These are phyloP conservation scores for Camellia granthamiana DNA, from an alignment of 148 eudicot species.

Conservation along the genomic window DNA sequence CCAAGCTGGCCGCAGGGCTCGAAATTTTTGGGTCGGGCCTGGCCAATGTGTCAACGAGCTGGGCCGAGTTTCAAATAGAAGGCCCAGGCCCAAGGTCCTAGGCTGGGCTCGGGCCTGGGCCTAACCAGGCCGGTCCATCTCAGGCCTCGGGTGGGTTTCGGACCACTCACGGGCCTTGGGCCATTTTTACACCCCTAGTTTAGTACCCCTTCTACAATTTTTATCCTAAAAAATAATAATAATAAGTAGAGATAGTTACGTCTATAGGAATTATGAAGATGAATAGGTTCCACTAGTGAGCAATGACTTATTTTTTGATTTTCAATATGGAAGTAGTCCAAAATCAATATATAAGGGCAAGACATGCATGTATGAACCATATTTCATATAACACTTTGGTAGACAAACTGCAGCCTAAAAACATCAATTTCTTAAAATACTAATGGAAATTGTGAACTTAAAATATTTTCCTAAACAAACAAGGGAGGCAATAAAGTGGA, in stretches of 20 bases:
- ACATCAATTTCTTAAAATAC: not conserved
- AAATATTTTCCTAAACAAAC: not conserved
- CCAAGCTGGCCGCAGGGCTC: no score
- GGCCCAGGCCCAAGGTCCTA: no score
- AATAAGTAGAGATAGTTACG: no score
- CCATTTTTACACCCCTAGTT: no score
- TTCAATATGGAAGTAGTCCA: not conserved
- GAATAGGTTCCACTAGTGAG: not conserved
- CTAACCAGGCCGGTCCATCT: no score
- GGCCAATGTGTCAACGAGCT: no score
- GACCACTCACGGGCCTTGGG: no score
- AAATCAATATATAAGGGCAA: not conserved
- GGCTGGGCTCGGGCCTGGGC: no score
- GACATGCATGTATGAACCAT: not conserved
- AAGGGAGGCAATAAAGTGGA: not conserved
- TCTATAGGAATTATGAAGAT: no score
- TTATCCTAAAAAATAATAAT: not conserved
- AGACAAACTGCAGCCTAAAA: constrained; percentile 15
- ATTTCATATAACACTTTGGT: not conserved
- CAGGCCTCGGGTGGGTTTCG: no score
- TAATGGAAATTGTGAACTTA: not conserved
- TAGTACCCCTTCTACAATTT: not conserved
- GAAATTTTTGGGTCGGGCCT: no score
- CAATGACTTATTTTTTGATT: not conserved
- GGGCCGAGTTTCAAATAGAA: no score